Base-by-base conservation (phyloP, 495 filamentous ascomycete genomes). In the Penicillium flavigenum region DNA sequence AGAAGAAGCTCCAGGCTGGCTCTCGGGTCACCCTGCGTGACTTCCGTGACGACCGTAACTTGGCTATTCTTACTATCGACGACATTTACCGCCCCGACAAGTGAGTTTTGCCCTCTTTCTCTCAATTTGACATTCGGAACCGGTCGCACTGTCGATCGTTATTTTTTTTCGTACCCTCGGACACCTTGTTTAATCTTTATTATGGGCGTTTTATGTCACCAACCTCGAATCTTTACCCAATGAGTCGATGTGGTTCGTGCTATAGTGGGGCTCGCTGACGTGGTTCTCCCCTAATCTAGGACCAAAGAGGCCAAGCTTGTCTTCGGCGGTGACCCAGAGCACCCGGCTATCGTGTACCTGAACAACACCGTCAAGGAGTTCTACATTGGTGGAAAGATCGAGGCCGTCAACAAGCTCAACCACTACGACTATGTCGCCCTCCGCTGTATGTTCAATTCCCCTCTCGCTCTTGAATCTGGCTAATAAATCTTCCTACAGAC, bases 361-460 rank as follows among this genome's bases (percentile, higher is more conserved):
- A 86, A 87, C 78, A 81, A 85, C 62, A 87, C 85, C 22, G 83
- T 88, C 47, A 74, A 88, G 62, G 92, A 96, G 43, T 95, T 86
- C 75, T 96, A 98, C 73, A 85, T 98, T 56, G 94, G 94, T 61
- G 95, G 94, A 70, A 96, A 91, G 83, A 76, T 98, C 51, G 90
- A 97, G 63, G 94, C 95, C 54, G 88, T 98, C 71, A 92, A 92
- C 77, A 85, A 88, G 68, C 81, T 96, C 34, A 90, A 93, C 78
- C 95, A 98, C 80, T 98, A 98, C 81, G 94, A 98, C 79, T 98
- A 98, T 79, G 91, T 97, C 63, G 95, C 85, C 69, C 83, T 96
- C 54, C 86, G 94, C 82, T 98, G 90, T 93, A 82, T 64, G 86
- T 76, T 49, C 44, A 10, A 39, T 31, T n/a, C 31, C 46, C 34